Evolutionary conservation across 2,329 filamentous ascomycete genomes (phyloP).

Genomic region (Clonostachys solani): DNA sequence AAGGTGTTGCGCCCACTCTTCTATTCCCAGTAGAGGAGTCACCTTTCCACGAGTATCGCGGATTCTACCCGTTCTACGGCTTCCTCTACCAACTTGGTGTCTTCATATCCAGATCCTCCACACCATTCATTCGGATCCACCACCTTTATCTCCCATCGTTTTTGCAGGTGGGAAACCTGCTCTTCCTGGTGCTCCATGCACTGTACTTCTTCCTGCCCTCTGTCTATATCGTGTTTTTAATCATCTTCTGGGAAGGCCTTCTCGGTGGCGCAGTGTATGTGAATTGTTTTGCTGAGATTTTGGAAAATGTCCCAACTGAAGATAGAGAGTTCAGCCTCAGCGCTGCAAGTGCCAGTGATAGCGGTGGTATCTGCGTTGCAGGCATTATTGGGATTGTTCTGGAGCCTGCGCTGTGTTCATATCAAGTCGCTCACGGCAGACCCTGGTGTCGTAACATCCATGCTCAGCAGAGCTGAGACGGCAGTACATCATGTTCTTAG

Average conservation of each 20-base stretch:
- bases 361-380: conserved; percentile 83
- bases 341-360: conserved; percentile 89
- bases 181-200: conserved; percentile 70
- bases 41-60: conserved; percentile 77
- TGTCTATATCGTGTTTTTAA: conserved; percentile 78
- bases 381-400: conserved; percentile 79
- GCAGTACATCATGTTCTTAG: neutral
- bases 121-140: conserved; percentile 79
- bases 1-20: conserved; percentile 84
- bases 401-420: conserved; percentile 77
- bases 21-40: conserved; percentile 75
- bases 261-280: conserved; percentile 92
- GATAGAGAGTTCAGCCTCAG: conserved; percentile 90
- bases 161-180: conserved; percentile 76
- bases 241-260: conserved; percentile 93
- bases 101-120: conserved; percentile 89
- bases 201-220: conserved; percentile 77
- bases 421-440: conserved; percentile 77
- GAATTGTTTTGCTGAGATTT: conserved; percentile 92
- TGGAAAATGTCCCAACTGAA: conserved; percentile 69
- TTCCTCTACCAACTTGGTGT: conserved; percentile 95
- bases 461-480: conserved; percentile 12
- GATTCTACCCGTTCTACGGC: conserved; percentile 92
- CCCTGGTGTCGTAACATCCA: conserved; percentile 64
- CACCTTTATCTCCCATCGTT: conserved; percentile 77